Evolutionary conservation across 768 basidiomycete genomes (phyloP), one percentile per base, ranked within the genome.

Genomic region (Boletus pseudo-olivaceus): DNA sequence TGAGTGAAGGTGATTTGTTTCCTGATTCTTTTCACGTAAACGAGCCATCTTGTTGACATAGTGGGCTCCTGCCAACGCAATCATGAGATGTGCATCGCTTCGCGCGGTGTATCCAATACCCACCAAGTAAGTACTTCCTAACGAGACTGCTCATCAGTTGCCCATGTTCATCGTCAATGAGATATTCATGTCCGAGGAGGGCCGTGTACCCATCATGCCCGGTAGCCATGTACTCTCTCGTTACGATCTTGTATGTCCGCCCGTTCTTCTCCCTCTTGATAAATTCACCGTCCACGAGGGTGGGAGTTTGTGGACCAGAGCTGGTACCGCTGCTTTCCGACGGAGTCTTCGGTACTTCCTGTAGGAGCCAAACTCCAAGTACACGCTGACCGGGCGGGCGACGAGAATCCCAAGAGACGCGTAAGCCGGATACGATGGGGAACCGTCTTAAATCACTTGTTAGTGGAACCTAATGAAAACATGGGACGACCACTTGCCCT

Each of bases 361-460:
- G 72, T 55, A 82, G 57, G 41, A 87, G 72, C 82, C 85, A 85
- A 20, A 96, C 75, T 4, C 86, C 87, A 23, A 86, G 69, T 7
- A 97, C 82, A 15, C 93, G 84, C 49, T 85, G 75, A 15, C 87
- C 85, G 0, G 90, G 80, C 1, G 82, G 79, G 39, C 76, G 78
- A 29, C 82, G 79, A 35, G 91, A 94, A 67, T 97, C 93, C 93
- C 93, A 95, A 17, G 82, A 79, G 9, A 95, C 87, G 11, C 82
- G 83, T 37, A 95, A 78, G 17, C 93, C 93, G 23, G 93, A 88
- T 35, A 96, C 76, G 12, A 93, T 78, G 0, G 93, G 93, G 72
- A 97, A 97, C 12, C 93, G 90, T 20, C 93, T 94, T 48, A 12
- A 44, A 46, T 7, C 8, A 38, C 5, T 3, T 17, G 9, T 65